Percentiles rank a stretch among this genome's conserved stretches.
Conservation (phyloP, 257 asterid genomes). For the Marsdenia floribunda region DNA sequence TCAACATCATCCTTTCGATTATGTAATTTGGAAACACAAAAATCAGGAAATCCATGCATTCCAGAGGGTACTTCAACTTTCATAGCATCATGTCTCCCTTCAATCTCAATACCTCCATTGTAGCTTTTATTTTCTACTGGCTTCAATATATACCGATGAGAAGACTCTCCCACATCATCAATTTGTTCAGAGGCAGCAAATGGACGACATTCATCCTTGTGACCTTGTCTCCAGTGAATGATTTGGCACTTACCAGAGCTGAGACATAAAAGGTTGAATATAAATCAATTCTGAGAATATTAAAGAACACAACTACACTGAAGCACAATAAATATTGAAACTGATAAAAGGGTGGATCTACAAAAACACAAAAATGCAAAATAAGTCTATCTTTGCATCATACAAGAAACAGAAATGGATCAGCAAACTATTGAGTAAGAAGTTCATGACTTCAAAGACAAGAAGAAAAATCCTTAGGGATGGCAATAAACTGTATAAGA, state of each 20-base stretch:
- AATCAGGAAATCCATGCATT: conserved; percentile 21
- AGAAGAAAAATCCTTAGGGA: not conserved
- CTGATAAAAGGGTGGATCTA: not conserved
- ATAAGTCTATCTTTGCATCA: not conserved
- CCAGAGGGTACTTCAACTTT: conserved; percentile 26
- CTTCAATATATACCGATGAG: conserved; percentile 25
- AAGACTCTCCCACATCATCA: conserved; percentile 24
- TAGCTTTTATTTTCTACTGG: conserved; percentile 28
- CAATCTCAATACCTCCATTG: conserved; percentile 24
- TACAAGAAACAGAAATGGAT: not conserved
- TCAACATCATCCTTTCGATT: conserved; percentile 23
- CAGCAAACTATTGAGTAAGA: not conserved
- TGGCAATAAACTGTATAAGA: not conserved
- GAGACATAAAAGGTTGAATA: conserved; percentile 27
- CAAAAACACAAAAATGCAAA: not conserved
- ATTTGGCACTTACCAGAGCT: conserved; percentile 83
- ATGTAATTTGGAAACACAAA: conserved; percentile 19
- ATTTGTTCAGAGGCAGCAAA: conserved; percentile 22
- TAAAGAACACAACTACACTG: not conserved
- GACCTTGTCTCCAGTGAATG: conserved; percentile 86
- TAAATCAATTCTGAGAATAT: conserved; percentile 1
- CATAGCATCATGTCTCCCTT: conserved; percentile 23
- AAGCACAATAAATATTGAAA: not conserved
- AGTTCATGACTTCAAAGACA: not conserved
- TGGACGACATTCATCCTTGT: conserved; percentile 69